phyloP scores from a whole-genome alignment of 257 asterid species.

The Solanum bulbocastanum region DNA sequence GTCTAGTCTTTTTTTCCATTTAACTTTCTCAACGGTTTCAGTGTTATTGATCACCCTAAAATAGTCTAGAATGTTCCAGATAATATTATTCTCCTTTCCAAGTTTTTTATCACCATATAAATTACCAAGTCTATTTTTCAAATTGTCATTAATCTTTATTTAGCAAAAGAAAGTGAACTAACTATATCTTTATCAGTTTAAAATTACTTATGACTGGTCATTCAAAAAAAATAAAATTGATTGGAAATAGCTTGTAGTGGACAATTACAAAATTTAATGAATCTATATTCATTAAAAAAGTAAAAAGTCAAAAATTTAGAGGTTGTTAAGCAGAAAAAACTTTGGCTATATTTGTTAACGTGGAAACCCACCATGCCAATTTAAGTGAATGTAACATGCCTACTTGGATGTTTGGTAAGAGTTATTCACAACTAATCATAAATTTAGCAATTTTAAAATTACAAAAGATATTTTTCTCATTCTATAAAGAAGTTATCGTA shows the following conservation, averaged over 20 bases:
- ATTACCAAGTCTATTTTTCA: background rate
- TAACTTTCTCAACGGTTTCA: background rate
- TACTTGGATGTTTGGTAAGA: background rate
- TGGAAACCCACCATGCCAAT: background rate
- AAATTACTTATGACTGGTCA: background rate
- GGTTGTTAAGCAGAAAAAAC: background rate
- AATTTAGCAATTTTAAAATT: background rate
- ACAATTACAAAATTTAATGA: background rate
- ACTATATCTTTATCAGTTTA: background rate
- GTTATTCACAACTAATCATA: background rate
- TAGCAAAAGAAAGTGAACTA: background rate
- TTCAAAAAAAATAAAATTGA: background rate
- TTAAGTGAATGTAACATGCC: background rate
- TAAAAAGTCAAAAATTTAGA: background rate
- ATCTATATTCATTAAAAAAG: background rate
- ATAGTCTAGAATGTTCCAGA: background rate
- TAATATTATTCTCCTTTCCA: background rate
- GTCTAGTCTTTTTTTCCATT: background rate
- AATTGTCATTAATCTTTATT: background rate
- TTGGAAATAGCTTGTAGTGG: background rate
- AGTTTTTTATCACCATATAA: background rate
- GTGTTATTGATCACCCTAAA: background rate
- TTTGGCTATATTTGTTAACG: background rate
- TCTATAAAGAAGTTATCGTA: background rate
- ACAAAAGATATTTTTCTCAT: background rate